These are phyloP conservation scores for Dichotomopilus funicola DNA, from an alignment of 2,329 filamentous ascomycete species.

Conservation along the genomic window DNA sequence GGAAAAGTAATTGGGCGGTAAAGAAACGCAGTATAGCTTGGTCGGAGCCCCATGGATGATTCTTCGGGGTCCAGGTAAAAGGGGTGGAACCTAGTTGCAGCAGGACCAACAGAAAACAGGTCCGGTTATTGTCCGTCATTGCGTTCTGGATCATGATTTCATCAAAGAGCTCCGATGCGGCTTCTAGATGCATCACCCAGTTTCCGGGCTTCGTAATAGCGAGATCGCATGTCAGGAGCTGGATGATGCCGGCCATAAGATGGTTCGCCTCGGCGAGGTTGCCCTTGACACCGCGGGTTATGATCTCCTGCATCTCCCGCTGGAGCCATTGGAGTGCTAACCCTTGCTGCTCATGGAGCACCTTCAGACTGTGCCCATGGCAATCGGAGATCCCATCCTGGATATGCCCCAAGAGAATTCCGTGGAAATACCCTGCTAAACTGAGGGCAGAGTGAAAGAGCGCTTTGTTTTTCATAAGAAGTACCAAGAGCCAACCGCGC, in stretches of 20 bases:
- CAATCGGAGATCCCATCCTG: slow-evolving; percentile 12
- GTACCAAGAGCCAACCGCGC: slow-evolving; percentile 52
- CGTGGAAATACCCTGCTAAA: slow-evolving; percentile 52
- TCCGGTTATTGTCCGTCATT: slow-evolving; percentile 19
- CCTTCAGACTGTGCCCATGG: slow-evolving; percentile 14
- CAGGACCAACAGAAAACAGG: slow-evolving; percentile 23
- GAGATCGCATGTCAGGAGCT: slow-evolving; percentile 37
- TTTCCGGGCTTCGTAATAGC: slow-evolving; percentile 32
- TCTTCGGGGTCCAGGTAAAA: slow-evolving; percentile 9
- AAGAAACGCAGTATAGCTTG: slow-evolving; percentile 31
- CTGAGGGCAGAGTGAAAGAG: slow-evolving; percentile 52
- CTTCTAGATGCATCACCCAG: slow-evolving; percentile 38
- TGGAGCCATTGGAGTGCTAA: slow-evolving; percentile 26
- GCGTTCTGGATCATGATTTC: slow-evolving; percentile 29
- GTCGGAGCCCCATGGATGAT: slow-evolving; percentile 27
- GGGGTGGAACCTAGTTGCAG: slow-evolving; percentile 17
- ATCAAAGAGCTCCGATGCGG: slow-evolving; percentile 36
- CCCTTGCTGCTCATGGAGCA: slow-evolving; percentile 28
- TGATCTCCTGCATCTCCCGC: slow-evolving; percentile 27
- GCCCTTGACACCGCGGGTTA: slow-evolving; percentile 22
- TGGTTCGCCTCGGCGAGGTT: slow-evolving; percentile 25
- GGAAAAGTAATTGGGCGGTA: slow-evolving; percentile 29
- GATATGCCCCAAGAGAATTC: slow-evolving; percentile 32
- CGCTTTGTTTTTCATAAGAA: slow-evolving; percentile 50
- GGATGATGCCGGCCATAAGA: slow-evolving; percentile 35